Percentiles rank a stretch among this genome's conserved stretches.
Conservation (phyloP, 345 rosid genomes). For the Salix exigua region DNA sequence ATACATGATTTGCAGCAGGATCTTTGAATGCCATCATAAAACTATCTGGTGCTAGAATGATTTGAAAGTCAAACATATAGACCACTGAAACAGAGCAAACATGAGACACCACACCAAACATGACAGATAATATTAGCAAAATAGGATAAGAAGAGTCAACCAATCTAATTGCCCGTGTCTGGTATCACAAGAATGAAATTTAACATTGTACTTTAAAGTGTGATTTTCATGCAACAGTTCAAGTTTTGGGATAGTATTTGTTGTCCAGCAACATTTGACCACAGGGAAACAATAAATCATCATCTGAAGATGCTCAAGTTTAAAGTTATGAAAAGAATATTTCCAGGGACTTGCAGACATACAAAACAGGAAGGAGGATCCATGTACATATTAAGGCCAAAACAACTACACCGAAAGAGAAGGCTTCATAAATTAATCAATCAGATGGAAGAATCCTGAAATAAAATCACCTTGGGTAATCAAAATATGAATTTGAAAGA, state of each 20-base stretch:
- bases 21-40: neutral
- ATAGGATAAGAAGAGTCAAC: neutral
- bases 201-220: neutral
- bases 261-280: neutral
- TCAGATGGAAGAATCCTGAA: neutral
- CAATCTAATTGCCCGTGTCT: neutral
- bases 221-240: neutral
- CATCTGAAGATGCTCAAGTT: neutral
- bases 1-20: neutral
- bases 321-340: neutral
- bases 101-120: neutral
- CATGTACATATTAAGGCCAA: neutral
- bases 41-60: neutral
- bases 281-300: neutral
- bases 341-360: neutral
- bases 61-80: neutral
- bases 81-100: neutral
- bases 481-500: neutral
- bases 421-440: neutral
- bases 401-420: neutral
- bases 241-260: neutral
- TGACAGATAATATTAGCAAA: neutral
- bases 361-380: neutral
- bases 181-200: neutral
- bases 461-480: neutral